Base-by-base conservation (phyloP, 1,139 yeast genomes). In the Candida sanyaensis region DNA sequence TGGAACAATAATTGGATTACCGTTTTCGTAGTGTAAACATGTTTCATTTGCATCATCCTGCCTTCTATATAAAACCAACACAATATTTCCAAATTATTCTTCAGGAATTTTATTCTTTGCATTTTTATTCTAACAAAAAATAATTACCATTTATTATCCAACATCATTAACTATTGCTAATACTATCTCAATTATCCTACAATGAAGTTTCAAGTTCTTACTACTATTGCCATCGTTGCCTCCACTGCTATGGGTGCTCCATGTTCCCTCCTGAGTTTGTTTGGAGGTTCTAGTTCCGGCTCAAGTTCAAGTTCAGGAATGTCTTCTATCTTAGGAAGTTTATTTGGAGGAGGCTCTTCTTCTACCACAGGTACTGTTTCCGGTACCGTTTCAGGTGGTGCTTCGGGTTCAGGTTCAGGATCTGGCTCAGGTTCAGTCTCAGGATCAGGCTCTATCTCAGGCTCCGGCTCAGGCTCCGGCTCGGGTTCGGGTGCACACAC, bases 191-290 rank as follows among this genome's bases (percentile, higher is more conserved):
- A 17, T 9, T 23, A 36, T 36, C 6, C 13, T 23, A 23, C 38
- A 36, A 36, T 36, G 38, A 36, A 36, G 38, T 21, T 36, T n/a
- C 38, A 36, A 36, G 26, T 36, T 12, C 38, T 36, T 36, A 36
- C 38, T 23, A 17, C 38, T 23, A 36, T 36, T 23, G 38, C 38
- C 38, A 12, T 36, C 6, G 38, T 29, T 23, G 28, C 28, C 23
- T 21, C 38, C 12, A 10, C 38, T 28, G 23, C 38, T 3, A 21
- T 23, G 38, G 38, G 29, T 23, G 38, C 38, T 24, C 38, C 38
- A 23, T 36, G 38, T 36, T 36, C 13, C 38, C 38, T 23, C 38
- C 23, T 36, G 4, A 28, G 38, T 7, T 17, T 34, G 11, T 26
- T 21, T 6, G 37, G 37, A 5, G 37, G 27, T 17, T 34, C 37